Evolutionary conservation across 176 grass and related monocot species (phyloP).

Genomic region (Triticum aestivum): IWGSC_CS_RefSeq_v2.1 NC_057806.1:571930349-571930848

Average conservation of each 20-base stretch:
- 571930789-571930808: conserved; percentile 30
- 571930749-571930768: conserved; percentile 80
- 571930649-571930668: neutral
- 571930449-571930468: no score
- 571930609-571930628: neutral
- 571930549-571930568: conserved; percentile 51
- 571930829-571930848: neutral
- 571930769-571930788: conserved; percentile 60
- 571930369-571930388: neutral
- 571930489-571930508: neutral
- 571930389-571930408: neutral
- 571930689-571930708: conserved; percentile 60
- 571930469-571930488: no score
- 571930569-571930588: conserved; percentile 66
- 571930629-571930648: neutral
- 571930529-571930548: conserved; percentile 53
- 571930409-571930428: neutral
- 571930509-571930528: neutral
- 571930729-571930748: conserved; percentile 61
- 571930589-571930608: conserved; percentile 30
- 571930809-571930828: neutral
- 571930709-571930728: conserved; percentile 46
- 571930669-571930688: neutral
- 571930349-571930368: neutral
- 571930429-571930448: neutral